phyloP scores from a whole-genome alignment of 306 rosid genomes.

The Hippophae tibetana region DNA sequence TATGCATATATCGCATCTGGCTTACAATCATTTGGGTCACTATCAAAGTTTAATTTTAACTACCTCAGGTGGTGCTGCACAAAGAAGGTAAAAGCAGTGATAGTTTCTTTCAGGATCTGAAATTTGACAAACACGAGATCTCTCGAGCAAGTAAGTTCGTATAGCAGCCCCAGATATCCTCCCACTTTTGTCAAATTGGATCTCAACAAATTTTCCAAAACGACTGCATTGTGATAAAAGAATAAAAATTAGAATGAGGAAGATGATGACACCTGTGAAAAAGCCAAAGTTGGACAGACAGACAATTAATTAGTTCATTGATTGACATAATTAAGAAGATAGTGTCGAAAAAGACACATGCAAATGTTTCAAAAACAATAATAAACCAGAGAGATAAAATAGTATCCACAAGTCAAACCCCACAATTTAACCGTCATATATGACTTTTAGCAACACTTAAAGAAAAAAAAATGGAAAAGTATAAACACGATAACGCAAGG shows the following conservation, averaged over 20 bases:
- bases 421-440: too few species aligned
- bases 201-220: slow-evolving; percentile 98
- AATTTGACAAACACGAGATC: slow-evolving; percentile 98
- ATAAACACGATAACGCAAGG: too few species aligned
- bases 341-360: too few species aligned
- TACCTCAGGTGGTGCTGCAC: slow-evolving; percentile 96
- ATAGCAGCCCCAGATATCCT: slow-evolving; percentile 98
- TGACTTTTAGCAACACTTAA: too few species aligned
- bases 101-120: slow-evolving; percentile 98
- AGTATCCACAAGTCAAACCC: too few species aligned
- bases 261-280: slow-evolving; percentile 20
- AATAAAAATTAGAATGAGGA: slow-evolving; percentile 12
- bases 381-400: too few species aligned
- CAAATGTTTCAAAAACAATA: too few species aligned
- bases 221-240: slow-evolving; percentile 71
- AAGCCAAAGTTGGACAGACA: neutral
- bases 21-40: slow-evolving; percentile 1
- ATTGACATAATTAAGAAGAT: too few species aligned
- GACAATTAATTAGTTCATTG: too few species aligned
- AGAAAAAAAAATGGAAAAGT: too few species aligned
- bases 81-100: slow-evolving; percentile 98
- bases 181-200: slow-evolving; percentile 98
- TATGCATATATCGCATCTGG: neutral
- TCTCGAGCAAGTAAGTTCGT: slow-evolving; percentile 90
- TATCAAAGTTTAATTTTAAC: slow-evolving; percentile 18